Evolutionary conservation across 495 filamentous ascomycete species (phyloP).

Genomic region (Aspergillus homomorphus): DNA sequence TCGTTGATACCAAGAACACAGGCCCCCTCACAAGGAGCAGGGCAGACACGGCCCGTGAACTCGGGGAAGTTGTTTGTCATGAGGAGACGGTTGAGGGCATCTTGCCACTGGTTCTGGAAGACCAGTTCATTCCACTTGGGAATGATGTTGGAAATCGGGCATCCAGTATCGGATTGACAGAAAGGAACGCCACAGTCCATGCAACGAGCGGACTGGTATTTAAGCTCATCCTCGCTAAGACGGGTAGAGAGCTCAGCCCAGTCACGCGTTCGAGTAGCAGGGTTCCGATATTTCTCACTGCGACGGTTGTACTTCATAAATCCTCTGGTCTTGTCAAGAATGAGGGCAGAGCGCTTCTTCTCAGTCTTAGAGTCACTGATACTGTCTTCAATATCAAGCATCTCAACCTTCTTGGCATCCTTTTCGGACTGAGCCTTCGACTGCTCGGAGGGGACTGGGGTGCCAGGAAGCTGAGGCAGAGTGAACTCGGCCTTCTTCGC

Average conservation of each 20-base stretch:
- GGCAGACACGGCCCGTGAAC: conserved; percentile 97
- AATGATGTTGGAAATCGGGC: conserved; percentile 99
- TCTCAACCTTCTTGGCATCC: conserved; percentile 69
- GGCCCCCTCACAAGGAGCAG: conserved; percentile 94
- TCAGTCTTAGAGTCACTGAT: conserved; percentile 79
- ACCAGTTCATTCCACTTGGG: conserved; percentile 98
- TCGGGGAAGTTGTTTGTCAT: conserved; percentile 99
- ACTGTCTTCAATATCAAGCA: conserved; percentile 94
- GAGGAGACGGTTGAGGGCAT: conserved; percentile 89
- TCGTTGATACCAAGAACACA: conserved; percentile 99
- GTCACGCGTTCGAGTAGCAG: conserved; percentile 83
- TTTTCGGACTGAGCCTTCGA: conserved; percentile 49
- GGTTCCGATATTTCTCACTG: conserved; percentile 89
- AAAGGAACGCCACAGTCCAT: conserved; percentile 99
- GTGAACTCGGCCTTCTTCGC: conserved; percentile 82
- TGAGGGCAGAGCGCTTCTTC: conserved; percentile 90
- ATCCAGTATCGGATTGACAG: conserved; percentile 96
- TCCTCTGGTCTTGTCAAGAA: conserved; percentile 94
- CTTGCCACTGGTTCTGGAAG: conserved; percentile 91
- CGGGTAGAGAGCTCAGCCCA: conserved; percentile 91
- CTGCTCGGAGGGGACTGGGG: conserved; percentile 50
- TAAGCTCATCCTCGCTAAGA: conserved; percentile 93
- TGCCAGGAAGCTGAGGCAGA: conserved; percentile 72
- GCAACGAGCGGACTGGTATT: conserved; percentile 97
- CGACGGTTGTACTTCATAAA: conserved; percentile 99